Evolutionary conservation across 768 basidiomycete genomes (phyloP), one percentile per base, ranked within the genome.

Genomic region (Piloderma croceum): DNA sequence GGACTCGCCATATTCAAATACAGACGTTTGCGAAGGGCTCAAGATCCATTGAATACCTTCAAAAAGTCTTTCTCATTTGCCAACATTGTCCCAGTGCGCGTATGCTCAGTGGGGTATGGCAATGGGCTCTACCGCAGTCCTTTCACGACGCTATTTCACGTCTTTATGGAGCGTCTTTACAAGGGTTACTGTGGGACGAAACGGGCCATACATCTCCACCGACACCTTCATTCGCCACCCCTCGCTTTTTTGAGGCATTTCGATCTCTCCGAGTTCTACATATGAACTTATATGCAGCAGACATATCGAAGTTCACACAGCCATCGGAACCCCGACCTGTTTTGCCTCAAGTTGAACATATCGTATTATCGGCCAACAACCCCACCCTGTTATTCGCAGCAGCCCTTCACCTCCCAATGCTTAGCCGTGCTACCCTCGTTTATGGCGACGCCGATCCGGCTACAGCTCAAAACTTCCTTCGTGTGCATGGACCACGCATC

Each of bases 1-100:
- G 69, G 67, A 69, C 69, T 25, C 61, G 70, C 29, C 68, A 73
- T 44, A 59, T 77, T 27, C 73, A 74, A 43, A 53, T 77, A 2
- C 65, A 62, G 49, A 71, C 70, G 6, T 67, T 69, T 50, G 61
- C 67, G 13, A 68, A 73, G 25, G 65, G 69, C 20, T 51, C 62
- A 34, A 56, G 56, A 12, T 52, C 60, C 31, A 46, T 67, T 12
- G 54, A 47, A 3, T 76, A 64, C 50, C 60, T 75, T 34, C 59
- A 67, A 36, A 62, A 54, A 5, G 31, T 74, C 27, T 74, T 69
- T 56, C 57, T 58, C 42, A 70, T 73, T 42, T 57, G 75, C 40
- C 67, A 61, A 24, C 56, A 53, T 18, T 76, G 72, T 48, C 69
- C 70, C 23, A 67, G 70, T 34, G 51, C 74, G 22, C 67, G 62